Evolutionary conservation across 371 early-diverging fungal genomes (phyloP), one percentile per base, ranked within the genome.

Genomic region (Mucor irregularis): DNA sequence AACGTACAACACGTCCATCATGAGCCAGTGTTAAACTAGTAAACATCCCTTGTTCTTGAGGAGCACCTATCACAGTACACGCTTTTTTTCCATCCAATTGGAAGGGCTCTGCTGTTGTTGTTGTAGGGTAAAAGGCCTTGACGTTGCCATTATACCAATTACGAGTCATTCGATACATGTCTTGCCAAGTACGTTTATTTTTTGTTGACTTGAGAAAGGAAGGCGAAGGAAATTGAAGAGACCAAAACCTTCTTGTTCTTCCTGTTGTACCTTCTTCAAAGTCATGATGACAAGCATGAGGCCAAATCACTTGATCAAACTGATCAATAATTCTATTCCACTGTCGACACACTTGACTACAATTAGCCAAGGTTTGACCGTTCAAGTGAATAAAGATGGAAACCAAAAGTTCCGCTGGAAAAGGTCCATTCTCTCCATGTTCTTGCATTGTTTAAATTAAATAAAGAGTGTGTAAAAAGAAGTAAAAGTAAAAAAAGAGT

Each of bases 141-240:
- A 73, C 73, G 29, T 69, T 61, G 1, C 81, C 81, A 2, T 43
- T 67, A 38, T 77, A 75, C 84, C 84, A 84, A 52, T 82, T 81
- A n/a, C 62, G 60, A 2, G 76, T 80, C 40, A 74, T 66, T 13
- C 78, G 69, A 43, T 84, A 84, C 59, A 82, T 69, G 39, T 76
- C 78, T 45, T 74, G 76, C 82, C 82, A 82, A 10, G 52, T 56
- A n/a, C 49, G 33, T 5, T 57, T 38, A 4, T 30, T 31, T n/a
- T 13, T n/a, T n/a, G n/a, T n/a, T n/a, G n/a, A n/a, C n/a, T n/a
- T 61, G 29, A 35, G 37, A 6, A 13, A 49, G 3, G 22, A n/a
- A 10, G 49, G 64, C 9, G 10, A 19, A 8, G 76, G 79, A 39
- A 79, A 71, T 19, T 63, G 55, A 19, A 74, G 58, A 9, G 67